These are phyloP conservation scores for Rhizopogon vinicolor DNA, from an alignment of 768 basidiomycete species.

Conservation along the genomic window DNA sequence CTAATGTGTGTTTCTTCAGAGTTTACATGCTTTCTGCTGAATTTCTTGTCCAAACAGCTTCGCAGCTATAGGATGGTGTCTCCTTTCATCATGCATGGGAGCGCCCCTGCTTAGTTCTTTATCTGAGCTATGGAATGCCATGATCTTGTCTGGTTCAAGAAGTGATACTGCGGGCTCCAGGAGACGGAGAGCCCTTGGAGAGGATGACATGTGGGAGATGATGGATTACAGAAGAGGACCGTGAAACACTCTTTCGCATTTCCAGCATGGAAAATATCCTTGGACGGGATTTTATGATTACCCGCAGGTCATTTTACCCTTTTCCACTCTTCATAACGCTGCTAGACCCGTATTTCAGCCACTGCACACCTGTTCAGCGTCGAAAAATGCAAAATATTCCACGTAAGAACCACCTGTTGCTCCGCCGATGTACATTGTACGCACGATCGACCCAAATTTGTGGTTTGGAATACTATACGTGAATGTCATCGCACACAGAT, in stretches of 20 bases:
- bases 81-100: conserved; percentile 66
- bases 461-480: no score
- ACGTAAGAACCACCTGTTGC: no score
- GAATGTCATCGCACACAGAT: no score
- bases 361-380: no score
- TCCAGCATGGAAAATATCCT: background rate
- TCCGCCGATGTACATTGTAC: no score
- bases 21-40: background rate
- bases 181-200: conserved; percentile 36
- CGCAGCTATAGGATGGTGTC: conserved; percentile 56
- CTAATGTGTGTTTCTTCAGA: conserved; percentile 36
- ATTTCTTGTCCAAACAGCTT: conserved; percentile 26
- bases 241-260: conserved; percentile 1
- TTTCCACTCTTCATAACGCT: background rate
- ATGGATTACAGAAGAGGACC: conserved; percentile 34
- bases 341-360: no score
- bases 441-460: no score
- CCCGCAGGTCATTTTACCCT: background rate
- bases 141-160: conserved; percentile 35
- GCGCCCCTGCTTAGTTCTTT: conserved; percentile 40
- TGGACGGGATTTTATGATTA: background rate
- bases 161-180: conserved; percentile 17
- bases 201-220: conserved; percentile 60
- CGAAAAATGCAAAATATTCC: no score
- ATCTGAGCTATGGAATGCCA: conserved; percentile 44